Percentiles rank a stretch among this genome's conserved stretches.
phyloP scores from a whole-genome alignment of 495 filamentous ascomycete genomes.

The Pyrenula aspistea region DNA sequence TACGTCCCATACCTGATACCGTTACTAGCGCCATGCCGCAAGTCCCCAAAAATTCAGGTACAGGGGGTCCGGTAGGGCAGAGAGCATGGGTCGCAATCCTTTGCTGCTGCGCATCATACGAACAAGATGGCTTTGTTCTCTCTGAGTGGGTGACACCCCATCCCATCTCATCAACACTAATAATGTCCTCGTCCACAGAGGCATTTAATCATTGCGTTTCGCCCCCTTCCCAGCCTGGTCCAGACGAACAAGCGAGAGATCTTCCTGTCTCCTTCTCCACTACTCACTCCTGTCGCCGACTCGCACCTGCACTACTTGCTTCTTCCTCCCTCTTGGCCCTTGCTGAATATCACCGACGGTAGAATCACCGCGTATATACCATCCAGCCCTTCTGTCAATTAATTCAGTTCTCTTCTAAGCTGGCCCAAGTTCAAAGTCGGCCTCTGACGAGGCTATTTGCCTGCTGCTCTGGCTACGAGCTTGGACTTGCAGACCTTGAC shows the following conservation, averaged over 20 bases:
- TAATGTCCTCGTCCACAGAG: not conserved
- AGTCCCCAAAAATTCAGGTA: too few species aligned
- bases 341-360: too few species aligned
- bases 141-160: not conserved
- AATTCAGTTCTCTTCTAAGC: not conserved
- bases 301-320: too few species aligned
- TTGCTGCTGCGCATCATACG: not conserved
- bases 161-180: not conserved
- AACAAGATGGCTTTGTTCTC: not conserved
- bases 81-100: not conserved
- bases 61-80: not conserved
- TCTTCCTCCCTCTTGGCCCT: too few species aligned
- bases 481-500: not conserved
- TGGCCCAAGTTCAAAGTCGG: not conserved
- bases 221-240: not conserved
- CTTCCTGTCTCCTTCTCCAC: not conserved
- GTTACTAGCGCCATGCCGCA: too few species aligned
- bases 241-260: not conserved
- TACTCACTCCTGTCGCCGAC: not conserved
- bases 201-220: not conserved
- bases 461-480: not conserved
- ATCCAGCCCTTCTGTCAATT: not conserved
- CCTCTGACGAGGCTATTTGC: not conserved
- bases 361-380: too few species aligned
- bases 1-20: too few species aligned